Evolutionary conservation across 306 rosid species (phyloP), one percentile per base, ranked within the genome.

Genomic region (Rosa lucieae): DNA sequence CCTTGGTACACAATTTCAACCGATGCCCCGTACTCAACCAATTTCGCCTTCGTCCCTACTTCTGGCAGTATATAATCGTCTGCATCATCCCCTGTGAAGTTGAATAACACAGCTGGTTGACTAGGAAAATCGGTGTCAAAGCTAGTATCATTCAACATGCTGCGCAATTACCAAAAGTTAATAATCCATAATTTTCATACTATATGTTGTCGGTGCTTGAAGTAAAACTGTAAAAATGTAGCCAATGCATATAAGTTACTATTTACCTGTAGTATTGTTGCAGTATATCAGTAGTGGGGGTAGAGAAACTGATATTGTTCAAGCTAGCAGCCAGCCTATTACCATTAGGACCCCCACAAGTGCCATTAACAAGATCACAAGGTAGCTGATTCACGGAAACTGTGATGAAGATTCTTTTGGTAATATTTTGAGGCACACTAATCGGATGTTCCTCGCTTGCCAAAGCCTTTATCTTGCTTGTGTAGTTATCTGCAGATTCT

Each of bases 181-280:
- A 56, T 56, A 21, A 18, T 0, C 7, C 23, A 48, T 2, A 48
- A 48, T 52, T 47, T 10, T 47, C 52, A 3, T 47, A 12, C 3
- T 58, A 3, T 58, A 0, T n/a, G 2, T 32, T 20, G 21, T 17
- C 26, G 2, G 23, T 18, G 61, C 13, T 58, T 9, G 12, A 8
- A 21, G 63, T 58, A 58, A 58, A 58, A 9, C 13, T 56, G 63
- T 20, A 0, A 56, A 56, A 8, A 15, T 12, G n/a, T 0, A 32
- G 65, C 35, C 13, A 21, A 8, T n/a, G 29, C 63, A n/a, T n/a
- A 17, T 8, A 62, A 62, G 67, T 62, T 62, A 29, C 42, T 32
- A 42, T 9, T 9, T 80, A 81, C 84, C 78, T 47, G 47, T 82
- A 82, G 49, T 82, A 86, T 63, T 85, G 86, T 72, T 79, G 79